phyloP scores from a whole-genome alignment of 768 basidiomycete species.

The Lactarius psammicola region DNA sequence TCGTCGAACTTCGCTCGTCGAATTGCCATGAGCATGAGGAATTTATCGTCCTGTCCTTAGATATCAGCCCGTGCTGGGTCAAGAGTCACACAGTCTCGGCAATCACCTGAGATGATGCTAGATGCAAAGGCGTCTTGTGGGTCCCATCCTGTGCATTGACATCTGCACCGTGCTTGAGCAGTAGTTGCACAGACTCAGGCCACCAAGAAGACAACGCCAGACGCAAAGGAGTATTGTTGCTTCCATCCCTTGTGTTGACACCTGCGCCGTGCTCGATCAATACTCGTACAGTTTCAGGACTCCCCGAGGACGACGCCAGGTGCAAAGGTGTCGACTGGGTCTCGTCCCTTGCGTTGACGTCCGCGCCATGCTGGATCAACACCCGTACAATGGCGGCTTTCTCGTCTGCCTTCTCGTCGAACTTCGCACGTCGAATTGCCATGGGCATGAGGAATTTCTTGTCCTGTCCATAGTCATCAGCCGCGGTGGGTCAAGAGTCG shows the following conservation, averaged over 20 bases:
- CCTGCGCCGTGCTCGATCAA: not conserved
- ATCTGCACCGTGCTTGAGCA: not conserved
- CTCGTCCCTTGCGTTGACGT: not conserved
- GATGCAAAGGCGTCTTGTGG: not conserved
- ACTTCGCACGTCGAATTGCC: not conserved
- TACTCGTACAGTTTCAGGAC: no score
- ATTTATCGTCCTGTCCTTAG: not conserved
- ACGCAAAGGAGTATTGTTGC: not conserved
- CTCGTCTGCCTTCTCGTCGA: not conserved
- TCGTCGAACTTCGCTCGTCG: not conserved
- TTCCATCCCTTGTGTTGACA: not conserved
- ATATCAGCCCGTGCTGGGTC: not conserved
- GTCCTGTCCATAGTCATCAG: not conserved
- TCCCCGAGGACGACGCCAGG: no score
- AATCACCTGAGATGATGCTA: not conserved
- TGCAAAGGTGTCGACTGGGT: not conserved
- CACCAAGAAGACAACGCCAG: not conserved
- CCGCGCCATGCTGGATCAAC: not conserved
- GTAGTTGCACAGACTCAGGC: not conserved
- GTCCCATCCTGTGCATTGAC: not conserved
- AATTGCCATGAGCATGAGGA: not conserved
- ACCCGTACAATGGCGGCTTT: not conserved
- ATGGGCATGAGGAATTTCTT: not conserved
- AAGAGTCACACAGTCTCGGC: not conserved
- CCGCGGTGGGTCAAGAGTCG: not conserved